A percentile compares a stretch with the other conserved stretches of the same genome.
Evolutionary conservation across 371 early-diverging fungal species (phyloP).

Genomic region (Mucor mucedo): DNA sequence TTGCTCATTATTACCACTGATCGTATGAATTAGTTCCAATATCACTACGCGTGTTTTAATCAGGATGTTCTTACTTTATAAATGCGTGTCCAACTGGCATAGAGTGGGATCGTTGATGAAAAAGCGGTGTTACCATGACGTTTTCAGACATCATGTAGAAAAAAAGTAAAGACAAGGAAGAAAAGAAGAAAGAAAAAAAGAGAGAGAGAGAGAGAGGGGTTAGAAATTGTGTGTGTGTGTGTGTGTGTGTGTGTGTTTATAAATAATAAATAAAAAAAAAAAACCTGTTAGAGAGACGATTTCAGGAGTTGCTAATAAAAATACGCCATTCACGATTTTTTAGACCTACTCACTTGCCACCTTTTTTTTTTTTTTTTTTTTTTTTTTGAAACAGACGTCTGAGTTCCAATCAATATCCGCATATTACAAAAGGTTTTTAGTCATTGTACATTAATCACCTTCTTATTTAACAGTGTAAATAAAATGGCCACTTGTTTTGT

Average conservation of each 20-base stretch:
- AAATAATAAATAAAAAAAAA: slow-evolving; percentile 13
- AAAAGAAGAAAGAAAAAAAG: slow-evolving; percentile 1
- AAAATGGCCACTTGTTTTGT: too few species aligned
- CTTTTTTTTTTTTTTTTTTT: too few species aligned
- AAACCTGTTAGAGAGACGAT: slow-evolving; percentile 31
- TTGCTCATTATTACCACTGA: neutral
- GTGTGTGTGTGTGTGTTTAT: neutral
- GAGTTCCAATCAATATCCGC: too few species aligned
- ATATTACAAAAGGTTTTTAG: too few species aligned
- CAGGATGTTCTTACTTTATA: slow-evolving; percentile 19
- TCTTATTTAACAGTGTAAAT: too few species aligned
- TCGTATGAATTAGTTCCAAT: too few species aligned
- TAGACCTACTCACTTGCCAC: neutral
- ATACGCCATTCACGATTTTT: neutral
- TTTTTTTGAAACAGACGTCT: too few species aligned
- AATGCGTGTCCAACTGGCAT: slow-evolving; percentile 30
- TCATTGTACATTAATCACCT: too few species aligned
- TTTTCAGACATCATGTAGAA: slow-evolving; percentile 31
- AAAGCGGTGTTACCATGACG: slow-evolving; percentile 25
- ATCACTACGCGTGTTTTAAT: neutral
- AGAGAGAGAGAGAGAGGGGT: too few species aligned
- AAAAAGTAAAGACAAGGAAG: slow-evolving; percentile 9
- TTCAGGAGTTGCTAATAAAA: slow-evolving; percentile 3
- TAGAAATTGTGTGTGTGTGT: too few species aligned
- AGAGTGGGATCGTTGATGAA: slow-evolving; percentile 32